Evolutionary conservation across 2,329 filamentous ascomycete genomes (phyloP), one percentile per base, ranked within the genome.

Genomic region (Talaromyces rugulosus): DNA sequence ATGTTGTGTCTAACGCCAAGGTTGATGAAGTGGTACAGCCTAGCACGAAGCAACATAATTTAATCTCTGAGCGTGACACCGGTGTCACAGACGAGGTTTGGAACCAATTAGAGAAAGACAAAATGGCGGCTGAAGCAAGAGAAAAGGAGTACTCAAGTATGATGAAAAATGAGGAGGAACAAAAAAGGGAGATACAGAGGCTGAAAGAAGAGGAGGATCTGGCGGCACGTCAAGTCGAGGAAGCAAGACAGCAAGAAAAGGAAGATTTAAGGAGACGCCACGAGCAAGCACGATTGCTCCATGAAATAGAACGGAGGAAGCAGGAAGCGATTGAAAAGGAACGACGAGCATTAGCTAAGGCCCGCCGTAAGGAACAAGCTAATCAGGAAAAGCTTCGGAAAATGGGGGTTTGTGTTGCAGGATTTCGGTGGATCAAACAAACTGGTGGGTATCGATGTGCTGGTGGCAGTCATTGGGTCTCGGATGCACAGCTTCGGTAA

Each of bases 381-480:
- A 71, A 67, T 11, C 80, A 83, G 72, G 65, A 69, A 44, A 86
- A 82, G 66, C 69, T 91, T 65, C 73, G 69, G 65, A 33, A 66
- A 1, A 78, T 85, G 76, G 88, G 88, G 0, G 56, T 72, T 0
- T 92, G 89, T 70, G 77, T 79, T 0, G 42, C 60, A 18, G 89
- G 88, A 0, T 91, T 55, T 68, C 59, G 62, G 0, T 92, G 89
- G 89, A 85, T 89, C 30, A 85, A 83, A 66, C 81, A 87, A 67
- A 47, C 2, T 1, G 69, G 67, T 1, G 88, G 88, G 0, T 91
- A 85, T 71, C 72, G 86, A 5, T 91, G 89, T 74, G 80, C 81
- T 0, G 88, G 83, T 0, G 88, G 88, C 0, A 69, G 68, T 2
- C 88, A 91, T 74, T 89, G 34, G 34, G 34, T 36, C 34, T 36